A percentile compares a stretch with the other conserved stretches of the same genome.
Conservation (phyloP, 1,284 basidiomycete species). For the Moesziomyces parantarcticus region DNA sequence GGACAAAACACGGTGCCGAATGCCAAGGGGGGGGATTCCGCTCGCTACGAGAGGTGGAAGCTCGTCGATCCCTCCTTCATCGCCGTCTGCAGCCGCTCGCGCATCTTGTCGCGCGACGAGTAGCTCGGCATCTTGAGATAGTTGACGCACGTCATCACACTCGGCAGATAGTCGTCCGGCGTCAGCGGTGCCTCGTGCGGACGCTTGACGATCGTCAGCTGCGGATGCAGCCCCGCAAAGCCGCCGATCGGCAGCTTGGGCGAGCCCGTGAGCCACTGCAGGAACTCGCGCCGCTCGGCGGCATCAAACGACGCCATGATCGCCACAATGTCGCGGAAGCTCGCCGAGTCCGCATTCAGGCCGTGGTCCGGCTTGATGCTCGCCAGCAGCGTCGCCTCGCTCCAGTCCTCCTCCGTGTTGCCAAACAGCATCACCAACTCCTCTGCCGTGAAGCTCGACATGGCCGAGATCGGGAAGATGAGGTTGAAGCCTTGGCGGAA, state of each 20-base stretch:
- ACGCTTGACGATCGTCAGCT: slow-evolving; percentile 95
- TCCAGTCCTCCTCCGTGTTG: slow-evolving; percentile 81
- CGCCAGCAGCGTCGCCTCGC: slow-evolving; percentile 80
- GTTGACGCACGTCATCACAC: slow-evolving; percentile 98
- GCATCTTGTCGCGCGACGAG: slow-evolving; percentile 60
- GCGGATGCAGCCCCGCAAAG: slow-evolving; percentile 92
- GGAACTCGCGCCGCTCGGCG: slow-evolving; percentile 81
- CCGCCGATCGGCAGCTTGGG: slow-evolving; percentile 79
- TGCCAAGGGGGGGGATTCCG: too few relatives aligned
- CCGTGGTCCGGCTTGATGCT: slow-evolving; percentile 97
- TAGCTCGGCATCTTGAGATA: slow-evolving; percentile 67
- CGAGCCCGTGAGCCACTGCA: slow-evolving; percentile 97
- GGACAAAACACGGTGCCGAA: background rate
- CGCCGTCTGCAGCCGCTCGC: slow-evolving; percentile 55
- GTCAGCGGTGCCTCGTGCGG: slow-evolving; percentile 81
- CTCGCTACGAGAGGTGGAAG: slow-evolving; percentile 65
- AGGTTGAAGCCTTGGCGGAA: slow-evolving; percentile 71
- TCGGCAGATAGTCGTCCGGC: slow-evolving; percentile 94
- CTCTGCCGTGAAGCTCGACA: slow-evolving; percentile 91
- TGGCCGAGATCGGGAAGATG: slow-evolving; percentile 89
- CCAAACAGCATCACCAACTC: slow-evolving; percentile 94
- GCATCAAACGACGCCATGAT: slow-evolving; percentile 85
- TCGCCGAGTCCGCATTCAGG: slow-evolving; percentile 90
- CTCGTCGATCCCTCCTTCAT: slow-evolving; percentile 64
- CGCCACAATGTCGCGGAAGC: slow-evolving; percentile 86